Conservation (phyloP, 2,329 filamentous ascomycete species). For the Sporothrix protearum region DNA sequence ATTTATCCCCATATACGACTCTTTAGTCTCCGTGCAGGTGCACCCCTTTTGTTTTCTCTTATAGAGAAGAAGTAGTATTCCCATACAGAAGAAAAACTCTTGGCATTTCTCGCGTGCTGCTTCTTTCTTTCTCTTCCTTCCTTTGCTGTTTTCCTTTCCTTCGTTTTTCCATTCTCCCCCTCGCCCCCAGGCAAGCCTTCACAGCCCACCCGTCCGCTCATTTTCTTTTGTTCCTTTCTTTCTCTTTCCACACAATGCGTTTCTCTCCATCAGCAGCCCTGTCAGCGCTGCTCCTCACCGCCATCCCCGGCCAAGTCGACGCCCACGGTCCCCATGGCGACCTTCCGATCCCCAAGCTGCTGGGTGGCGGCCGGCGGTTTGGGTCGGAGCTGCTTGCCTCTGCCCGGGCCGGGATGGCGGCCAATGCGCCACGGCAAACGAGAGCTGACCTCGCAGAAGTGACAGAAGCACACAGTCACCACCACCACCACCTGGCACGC, state of each 20-base stretch:
- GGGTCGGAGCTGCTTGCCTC: constrained; percentile 29
- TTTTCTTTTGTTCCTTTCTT: background rate
- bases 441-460: constrained; percentile 4
- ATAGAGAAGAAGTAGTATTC: background rate
- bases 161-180: background rate
- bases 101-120: constrained; percentile 1
- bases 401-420: background rate
- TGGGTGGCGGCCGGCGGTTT: constrained; percentile 33
- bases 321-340: constrained; percentile 32
- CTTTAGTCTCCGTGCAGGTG: background rate
- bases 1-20: background rate
- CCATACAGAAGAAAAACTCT: constrained; percentile 5
- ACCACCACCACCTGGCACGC: background rate
- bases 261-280: background rate
- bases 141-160: background rate
- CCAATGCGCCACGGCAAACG: background rate
- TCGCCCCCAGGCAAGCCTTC: background rate
- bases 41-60: background rate
- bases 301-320: constrained; percentile 30
- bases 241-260: background rate
- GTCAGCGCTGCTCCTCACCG: constrained; percentile 29
- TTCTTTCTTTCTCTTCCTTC: constrained; percentile 1
- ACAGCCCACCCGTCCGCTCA: background rate
- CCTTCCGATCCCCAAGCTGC: constrained; percentile 31
- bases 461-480: background rate